phyloP scores from a whole-genome alignment of 768 basidiomycete species.

The Russula dissimulans region DNA sequence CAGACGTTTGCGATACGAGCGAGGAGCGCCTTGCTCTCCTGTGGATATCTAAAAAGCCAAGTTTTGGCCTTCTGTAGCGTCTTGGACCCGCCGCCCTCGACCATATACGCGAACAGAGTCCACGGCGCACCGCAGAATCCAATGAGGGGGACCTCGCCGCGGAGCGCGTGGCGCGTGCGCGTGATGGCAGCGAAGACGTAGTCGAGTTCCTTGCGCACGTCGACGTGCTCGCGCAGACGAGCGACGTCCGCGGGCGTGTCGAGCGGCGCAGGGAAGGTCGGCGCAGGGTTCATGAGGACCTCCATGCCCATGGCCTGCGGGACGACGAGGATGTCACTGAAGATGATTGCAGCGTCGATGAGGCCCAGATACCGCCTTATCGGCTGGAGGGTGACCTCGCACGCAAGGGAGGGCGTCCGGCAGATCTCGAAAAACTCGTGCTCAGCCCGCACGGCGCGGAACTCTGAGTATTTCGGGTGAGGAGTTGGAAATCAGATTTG shows the following conservation, averaged over 20 bases:
- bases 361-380: constrained; percentile 80
- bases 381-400: constrained; percentile 86
- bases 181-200: constrained; percentile 94
- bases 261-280: constrained; percentile 82
- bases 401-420: constrained; percentile 82
- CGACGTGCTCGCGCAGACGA: constrained; percentile 52
- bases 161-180: constrained; percentile 65
- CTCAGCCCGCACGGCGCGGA: constrained; percentile 71
- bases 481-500: neutral
- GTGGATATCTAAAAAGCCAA: constrained; percentile 89
- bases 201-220: constrained; percentile 75
- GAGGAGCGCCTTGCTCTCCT: constrained; percentile 71
- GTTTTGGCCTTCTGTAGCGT: constrained; percentile 86
- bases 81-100: constrained; percentile 91
- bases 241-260: constrained; percentile 61
- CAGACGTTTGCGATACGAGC: constrained; percentile 79
- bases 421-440: constrained; percentile 97
- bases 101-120: constrained; percentile 98
- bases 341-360: constrained; percentile 94
- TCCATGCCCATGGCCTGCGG: constrained; percentile 98
- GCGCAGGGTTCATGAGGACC: constrained; percentile 88
- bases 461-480: constrained; percentile 48
- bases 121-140: constrained; percentile 97
- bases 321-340: constrained; percentile 95
- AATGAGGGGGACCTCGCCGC: constrained; percentile 89